Conservation (phyloP, 2,329 filamentous ascomycete genomes). For the Apiospora kogelbergensis region DNA sequence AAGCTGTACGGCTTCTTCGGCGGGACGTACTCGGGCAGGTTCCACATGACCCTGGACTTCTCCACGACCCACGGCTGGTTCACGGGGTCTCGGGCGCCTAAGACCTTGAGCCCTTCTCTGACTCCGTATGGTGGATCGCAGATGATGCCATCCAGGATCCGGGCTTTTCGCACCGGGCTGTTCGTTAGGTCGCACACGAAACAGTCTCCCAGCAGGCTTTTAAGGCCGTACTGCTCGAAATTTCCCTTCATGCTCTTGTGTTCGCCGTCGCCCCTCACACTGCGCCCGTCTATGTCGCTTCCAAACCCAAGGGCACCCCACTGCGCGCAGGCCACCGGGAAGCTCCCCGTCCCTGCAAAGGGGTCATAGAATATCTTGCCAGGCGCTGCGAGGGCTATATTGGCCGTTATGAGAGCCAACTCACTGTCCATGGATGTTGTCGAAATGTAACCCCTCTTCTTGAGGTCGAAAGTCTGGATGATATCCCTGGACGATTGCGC, state of each 20-base stretch:
- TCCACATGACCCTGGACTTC: conserved; percentile 66
- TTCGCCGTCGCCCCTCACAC: conserved; percentile 71
- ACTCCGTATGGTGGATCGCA: conserved; percentile 97
- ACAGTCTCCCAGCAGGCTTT: conserved; percentile 67
- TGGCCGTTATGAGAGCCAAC: conserved; percentile 86
- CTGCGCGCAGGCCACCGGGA: conserved; percentile 85
- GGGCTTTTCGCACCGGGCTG: conserved; percentile 63
- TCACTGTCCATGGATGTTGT: conserved; percentile 98
- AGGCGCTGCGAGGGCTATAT: conserved; percentile 78
- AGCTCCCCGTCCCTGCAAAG: conserved; percentile 93
- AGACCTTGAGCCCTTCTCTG: conserved; percentile 83
- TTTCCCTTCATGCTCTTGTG: conserved; percentile 62
- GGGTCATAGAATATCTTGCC: conserved; percentile 92
- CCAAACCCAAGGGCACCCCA: conserved; percentile 84
- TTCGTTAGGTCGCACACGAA: conserved; percentile 90
- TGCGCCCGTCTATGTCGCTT: conserved; percentile 90
- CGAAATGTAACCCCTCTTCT: conserved; percentile 90
- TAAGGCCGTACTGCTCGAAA: conserved; percentile 79
- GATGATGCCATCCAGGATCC: conserved; percentile 77
- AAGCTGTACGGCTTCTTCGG: conserved; percentile 94
- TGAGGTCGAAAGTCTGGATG: conserved; percentile 77
- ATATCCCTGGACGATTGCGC: conserved; percentile 66
- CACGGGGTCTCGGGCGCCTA: conserved; percentile 71
- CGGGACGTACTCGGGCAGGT: conserved; percentile 39
- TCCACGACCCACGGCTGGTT: conserved; percentile 61